Evolutionary conservation across 2,329 filamentous ascomycete genomes (phyloP).

Genomic region (Fusarium mexicanum): DNA sequence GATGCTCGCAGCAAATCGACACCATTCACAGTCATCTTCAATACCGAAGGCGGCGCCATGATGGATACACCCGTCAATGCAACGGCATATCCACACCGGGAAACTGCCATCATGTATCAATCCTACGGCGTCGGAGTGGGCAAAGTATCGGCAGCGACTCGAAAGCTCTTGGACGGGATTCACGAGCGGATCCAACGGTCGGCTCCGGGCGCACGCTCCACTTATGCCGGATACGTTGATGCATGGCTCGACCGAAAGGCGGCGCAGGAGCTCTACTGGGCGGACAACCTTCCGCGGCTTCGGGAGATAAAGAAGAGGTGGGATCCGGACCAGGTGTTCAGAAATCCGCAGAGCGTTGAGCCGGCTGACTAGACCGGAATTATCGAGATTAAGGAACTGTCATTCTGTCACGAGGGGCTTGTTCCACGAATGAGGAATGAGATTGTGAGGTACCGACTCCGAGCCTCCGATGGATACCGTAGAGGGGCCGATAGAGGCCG

Average conservation of each 20-base stretch:
- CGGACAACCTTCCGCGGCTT: constrained; percentile 46
- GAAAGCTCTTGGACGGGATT: constrained; percentile 62
- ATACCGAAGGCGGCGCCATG: constrained; percentile 68
- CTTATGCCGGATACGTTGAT: constrained; percentile 73
- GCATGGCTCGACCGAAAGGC: constrained; percentile 52
- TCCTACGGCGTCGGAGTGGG: constrained; percentile 65
- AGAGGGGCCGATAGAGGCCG: constrained; percentile 27
- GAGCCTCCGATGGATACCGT: constrained; percentile 11
- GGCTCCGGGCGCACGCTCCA: constrained; percentile 52
- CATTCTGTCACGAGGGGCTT: constrained; percentile 5
- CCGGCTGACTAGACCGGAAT: constrained; percentile 50
- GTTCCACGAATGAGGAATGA: not conserved
- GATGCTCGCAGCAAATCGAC: constrained; percentile 58
- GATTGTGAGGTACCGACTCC: constrained; percentile 7
- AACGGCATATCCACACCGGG: constrained; percentile 71
- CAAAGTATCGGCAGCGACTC: constrained; percentile 56
- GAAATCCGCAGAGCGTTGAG: constrained; percentile 50
- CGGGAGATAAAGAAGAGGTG: constrained; percentile 48
- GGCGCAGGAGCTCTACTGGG: constrained; percentile 53
- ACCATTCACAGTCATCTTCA: constrained; percentile 71
- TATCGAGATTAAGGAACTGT: not conserved
- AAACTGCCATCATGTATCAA: constrained; percentile 72
- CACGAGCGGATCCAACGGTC: constrained; percentile 53
- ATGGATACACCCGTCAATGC: constrained; percentile 64
- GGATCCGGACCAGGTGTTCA: constrained; percentile 52